Percentiles rank a stretch among this genome's conserved stretches.
Conservation (phyloP, 2,329 filamentous ascomycete species). For the Fusarium sp. region DNA sequence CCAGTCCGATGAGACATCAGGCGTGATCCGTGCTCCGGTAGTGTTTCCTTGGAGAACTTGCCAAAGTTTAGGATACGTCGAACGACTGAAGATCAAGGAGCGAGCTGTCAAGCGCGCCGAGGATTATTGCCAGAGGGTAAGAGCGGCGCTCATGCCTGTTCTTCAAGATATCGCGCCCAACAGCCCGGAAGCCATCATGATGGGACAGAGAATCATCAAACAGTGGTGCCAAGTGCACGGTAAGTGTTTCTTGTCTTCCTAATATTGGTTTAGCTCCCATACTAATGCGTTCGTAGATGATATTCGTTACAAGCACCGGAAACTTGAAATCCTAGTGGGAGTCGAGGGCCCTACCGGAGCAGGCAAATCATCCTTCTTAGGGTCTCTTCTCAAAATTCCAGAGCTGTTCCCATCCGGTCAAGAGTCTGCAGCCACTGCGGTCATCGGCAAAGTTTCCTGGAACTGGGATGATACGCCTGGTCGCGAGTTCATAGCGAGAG, state of each 20-base stretch:
- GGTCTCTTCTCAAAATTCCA: neutral
- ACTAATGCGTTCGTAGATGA: neutral
- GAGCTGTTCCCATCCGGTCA: constrained; percentile 52
- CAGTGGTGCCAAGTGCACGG: constrained; percentile 12
- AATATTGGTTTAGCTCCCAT: fast-evolving
- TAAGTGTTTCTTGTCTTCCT: neutral
- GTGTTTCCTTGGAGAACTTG: constrained; percentile 13
- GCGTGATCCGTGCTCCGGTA: no score
- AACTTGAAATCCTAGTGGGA: constrained; percentile 12
- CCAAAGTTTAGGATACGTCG: neutral
- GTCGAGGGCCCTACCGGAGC: constrained; percentile 39
- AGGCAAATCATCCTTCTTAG: constrained; percentile 31
- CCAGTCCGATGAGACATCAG: neutral
- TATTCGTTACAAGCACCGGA: neutral
- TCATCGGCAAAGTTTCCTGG: constrained; percentile 45
- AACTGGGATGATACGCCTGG: constrained; percentile 41
- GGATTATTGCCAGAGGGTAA: neutral
- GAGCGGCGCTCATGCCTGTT: neutral
- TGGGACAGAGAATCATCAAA: constrained; percentile 9
- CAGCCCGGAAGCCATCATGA: neutral
- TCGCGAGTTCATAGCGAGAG: constrained; percentile 37
- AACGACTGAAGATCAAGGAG: constrained; percentile 24
- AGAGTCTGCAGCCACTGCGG: constrained; percentile 49
- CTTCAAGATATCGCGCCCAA: neutral
- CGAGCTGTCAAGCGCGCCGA: constrained; percentile 7